Evolutionary conservation across 1,139 yeast species (phyloP), one percentile per base, ranked within the genome.

Genomic region (Sugiyamaella neomexicana): DNA sequence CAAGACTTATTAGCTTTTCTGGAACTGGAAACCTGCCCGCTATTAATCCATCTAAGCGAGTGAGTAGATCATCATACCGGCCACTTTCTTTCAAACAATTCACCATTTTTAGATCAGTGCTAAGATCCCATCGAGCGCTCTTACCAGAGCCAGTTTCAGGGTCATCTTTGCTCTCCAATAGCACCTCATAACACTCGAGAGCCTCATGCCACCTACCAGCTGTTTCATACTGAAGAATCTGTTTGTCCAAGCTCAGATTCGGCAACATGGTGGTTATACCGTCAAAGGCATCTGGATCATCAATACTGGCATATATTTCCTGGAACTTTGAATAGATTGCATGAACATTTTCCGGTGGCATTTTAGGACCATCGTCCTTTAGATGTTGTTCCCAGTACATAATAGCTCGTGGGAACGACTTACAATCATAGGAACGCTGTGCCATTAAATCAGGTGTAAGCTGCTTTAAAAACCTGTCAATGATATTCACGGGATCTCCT

Each of bases 201-300:
- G 97, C 96, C 63, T 89, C 78, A 40, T 83, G 80, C 96, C 97
- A 89, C 64, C 85, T 85, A 47, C 89, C 93, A 55, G 89, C 86
- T 60, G 87, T 90, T 62, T 89, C 95, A 58, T 91, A 83, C 54
- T 89, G 88, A 5, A 83, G 75, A 37, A 91, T 78, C 66, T 89
- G 89, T 55, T 89, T 90, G 16, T 80, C 78, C 52, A 90, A 73
- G 58, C 83, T 82, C 47, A 82, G 81, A 0, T 86, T 79, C 0
- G 96, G 82, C 62, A 89, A 86, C 60, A 80, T 79, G 57, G 89
- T 83, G 51, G 93, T 73, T 2, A 89, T 82, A 16, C 99, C 99
- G 67, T 89, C 93, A 44, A 95, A 76, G 0, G 97, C 85, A 72
- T 95, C 99, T 45, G 86, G 80, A 67, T 95, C 99, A 64, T 90